Percentiles rank a stretch among this genome's conserved stretches.
phyloP scores from a whole-genome alignment of 306 rosid species.

The Acmispon strigosus region DNA sequence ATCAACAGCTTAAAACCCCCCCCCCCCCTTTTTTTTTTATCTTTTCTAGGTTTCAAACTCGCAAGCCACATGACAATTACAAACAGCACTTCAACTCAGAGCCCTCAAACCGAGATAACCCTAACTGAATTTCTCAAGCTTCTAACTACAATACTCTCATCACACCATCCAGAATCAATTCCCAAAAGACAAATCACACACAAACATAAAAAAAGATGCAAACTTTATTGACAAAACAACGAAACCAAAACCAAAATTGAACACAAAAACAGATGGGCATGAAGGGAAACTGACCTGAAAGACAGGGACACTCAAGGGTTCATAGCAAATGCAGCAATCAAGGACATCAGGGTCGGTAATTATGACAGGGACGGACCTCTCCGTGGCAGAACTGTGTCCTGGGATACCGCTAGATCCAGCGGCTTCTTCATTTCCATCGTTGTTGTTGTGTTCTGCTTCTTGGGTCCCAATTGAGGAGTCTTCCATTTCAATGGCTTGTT shows the following conservation, averaged over 20 bases:
- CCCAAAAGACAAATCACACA: background rate
- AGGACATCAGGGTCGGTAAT: constrained; percentile 72
- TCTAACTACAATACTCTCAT: background rate
- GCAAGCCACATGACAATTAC: background rate
- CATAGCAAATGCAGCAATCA: constrained; percentile 75
- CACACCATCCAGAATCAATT: background rate
- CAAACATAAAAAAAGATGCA: background rate
- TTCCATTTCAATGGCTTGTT: constrained; percentile 9
- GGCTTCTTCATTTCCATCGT: background rate
- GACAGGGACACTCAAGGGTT: constrained; percentile 52
- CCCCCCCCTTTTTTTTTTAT: background rate
- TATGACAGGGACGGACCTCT: constrained; percentile 24
- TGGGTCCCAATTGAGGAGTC: background rate
- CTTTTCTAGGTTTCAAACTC: background rate
- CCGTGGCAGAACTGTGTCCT: background rate
- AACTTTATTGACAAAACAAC: background rate
- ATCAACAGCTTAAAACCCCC: background rate
- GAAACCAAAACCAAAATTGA: background rate
- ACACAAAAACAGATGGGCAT: background rate
- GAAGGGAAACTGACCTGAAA: constrained; percentile 51
- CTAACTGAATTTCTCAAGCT: background rate
- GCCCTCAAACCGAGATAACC: background rate
- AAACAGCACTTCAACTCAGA: background rate
- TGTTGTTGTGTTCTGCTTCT: background rate
- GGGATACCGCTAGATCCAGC: background rate